Evolutionary conservation across 805 yeast species (phyloP), one percentile per base, ranked within the genome.

Genomic region (Henningerozyma blattae): DNA sequence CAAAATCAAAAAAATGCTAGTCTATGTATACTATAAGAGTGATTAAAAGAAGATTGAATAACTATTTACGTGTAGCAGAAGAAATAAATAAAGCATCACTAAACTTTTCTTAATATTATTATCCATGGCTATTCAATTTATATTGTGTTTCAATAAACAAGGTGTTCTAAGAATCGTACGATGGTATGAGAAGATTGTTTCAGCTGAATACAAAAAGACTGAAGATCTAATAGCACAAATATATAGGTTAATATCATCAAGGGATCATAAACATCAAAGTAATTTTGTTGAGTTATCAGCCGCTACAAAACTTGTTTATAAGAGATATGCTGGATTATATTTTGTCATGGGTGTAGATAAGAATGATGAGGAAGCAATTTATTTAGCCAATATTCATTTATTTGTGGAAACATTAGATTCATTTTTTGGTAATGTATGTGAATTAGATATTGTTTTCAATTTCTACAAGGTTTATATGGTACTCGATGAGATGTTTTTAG

Each of bases 321-420:
- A 94, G 42, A 62, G 96, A 37, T 89, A 89, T 51, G 96, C 95
- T 3, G 97, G 97, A 5, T 61, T 89, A 10, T 89, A 76, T 55
- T 86, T 91, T 53, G 75, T 86, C n/a, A 69, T 81, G 39, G 81
- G 93, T 33, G 72, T 87, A 7, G 95, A 83, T 44, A 52, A 68
- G n/a, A 58, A 61, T 9, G 96, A 86, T 50, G 84, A 82, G 48
- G 96, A 86, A 50, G 68, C 91, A 38, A 72, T 77, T 34, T 82
- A 80, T 47, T 61, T 91, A 33, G 94, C 91, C 40, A 75, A 82
- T 18, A 75, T 89, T 26, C 97, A 89, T 51, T 62, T 87, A 34
- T 72, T 89, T 41, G 96, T 89, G 15, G 95, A 91, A 58, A 74
- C 85, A 7, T 61, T 89, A 35, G 97, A 89, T 54, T 66, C 76